Conservation (phyloP, 108 stramenopile genomes). For the Halocafeteria seosinensis region DNA sequence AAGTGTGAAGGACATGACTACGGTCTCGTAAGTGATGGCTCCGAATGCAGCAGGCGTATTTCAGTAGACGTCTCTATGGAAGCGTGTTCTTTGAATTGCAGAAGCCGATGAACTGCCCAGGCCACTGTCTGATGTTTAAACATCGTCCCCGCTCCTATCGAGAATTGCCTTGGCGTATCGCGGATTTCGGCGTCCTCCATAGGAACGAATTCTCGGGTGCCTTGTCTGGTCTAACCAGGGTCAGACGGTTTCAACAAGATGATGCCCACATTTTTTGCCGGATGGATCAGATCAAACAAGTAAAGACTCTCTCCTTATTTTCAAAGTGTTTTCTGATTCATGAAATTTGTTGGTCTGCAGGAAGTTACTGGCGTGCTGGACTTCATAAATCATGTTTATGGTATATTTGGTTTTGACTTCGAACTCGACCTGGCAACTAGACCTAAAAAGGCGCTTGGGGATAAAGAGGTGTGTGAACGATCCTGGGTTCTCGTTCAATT, state of each 20-base stretch:
- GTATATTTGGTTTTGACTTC: slow-evolving; percentile 92
- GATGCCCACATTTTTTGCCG: slow-evolving; percentile 95
- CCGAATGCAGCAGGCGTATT: no score
- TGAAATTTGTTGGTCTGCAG: no score
- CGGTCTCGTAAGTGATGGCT: no score
- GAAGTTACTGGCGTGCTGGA: slow-evolving; percentile 68
- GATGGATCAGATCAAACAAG: slow-evolving; percentile 87
- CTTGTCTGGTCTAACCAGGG: slow-evolving; percentile 88
- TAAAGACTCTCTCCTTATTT: slow-evolving; percentile 34
- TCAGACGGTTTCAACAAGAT: slow-evolving; percentile 96
- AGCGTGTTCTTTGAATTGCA: no score
- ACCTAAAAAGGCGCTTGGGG: slow-evolving; percentile 93
- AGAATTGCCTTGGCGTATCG: slow-evolving; percentile 84
- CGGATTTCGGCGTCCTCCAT: slow-evolving; percentile 97
- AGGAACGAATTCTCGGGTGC: slow-evolving; percentile 89
- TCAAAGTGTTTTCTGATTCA: background rate
- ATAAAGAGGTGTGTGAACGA: slow-evolving; percentile 24
- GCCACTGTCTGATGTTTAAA: slow-evolving; percentile 93
- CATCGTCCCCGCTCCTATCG: slow-evolving; percentile 71
- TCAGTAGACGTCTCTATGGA: no score
- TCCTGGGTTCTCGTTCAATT: no score
- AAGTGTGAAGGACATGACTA: slow-evolving; percentile 76
- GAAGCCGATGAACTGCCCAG: slow-evolving; percentile 99
- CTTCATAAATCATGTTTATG: slow-evolving; percentile 92
- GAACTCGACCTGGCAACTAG: slow-evolving; percentile 90